These are phyloP conservation scores for Phytopythium montanum DNA, from an alignment of 352 stramenopile genomes.

Conservation along the genomic window DNA sequence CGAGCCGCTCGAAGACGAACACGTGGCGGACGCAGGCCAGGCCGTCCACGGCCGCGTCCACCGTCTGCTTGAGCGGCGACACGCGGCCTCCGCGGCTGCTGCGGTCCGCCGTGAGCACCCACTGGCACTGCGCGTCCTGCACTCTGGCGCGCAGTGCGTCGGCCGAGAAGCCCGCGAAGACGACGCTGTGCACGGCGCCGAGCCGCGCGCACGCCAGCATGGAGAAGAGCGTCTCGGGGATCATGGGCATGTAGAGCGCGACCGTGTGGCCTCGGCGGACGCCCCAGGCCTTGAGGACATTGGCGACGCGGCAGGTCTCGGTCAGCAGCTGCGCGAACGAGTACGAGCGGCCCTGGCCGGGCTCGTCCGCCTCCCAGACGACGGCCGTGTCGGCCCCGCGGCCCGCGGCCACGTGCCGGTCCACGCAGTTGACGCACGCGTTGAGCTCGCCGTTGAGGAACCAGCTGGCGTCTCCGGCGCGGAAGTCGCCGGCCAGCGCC, in stretches of 20 bases:
- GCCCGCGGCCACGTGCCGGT: slow-evolving; percentile 79
- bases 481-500: slow-evolving; percentile 70
- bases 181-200: slow-evolving; percentile 95
- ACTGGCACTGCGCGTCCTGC: slow-evolving; percentile 84
- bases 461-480: slow-evolving; percentile 89
- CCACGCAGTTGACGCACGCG: slow-evolving; percentile 90
- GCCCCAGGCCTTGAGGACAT: slow-evolving; percentile 81
- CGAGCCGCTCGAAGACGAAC: slow-evolving; percentile 91
- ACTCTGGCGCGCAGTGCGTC: slow-evolving; percentile 95
- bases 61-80: slow-evolving; percentile 95
- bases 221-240: slow-evolving; percentile 96
- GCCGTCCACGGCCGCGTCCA: slow-evolving; percentile 90
- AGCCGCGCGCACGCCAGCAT: slow-evolving; percentile 98
- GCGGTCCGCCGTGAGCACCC: slow-evolving; percentile 93
- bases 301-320: slow-evolving; percentile 91
- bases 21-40: slow-evolving; percentile 91
- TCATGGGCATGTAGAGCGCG: slow-evolving; percentile 98
- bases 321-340: slow-evolving; percentile 91
- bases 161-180: slow-evolving; percentile 96
- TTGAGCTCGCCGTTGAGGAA: slow-evolving; percentile 94
- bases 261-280: slow-evolving; percentile 86
- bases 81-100: slow-evolving; percentile 92
- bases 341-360: slow-evolving; percentile 73
- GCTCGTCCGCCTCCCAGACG: slow-evolving; percentile 95
- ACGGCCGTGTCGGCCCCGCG: slow-evolving; percentile 88